A percentile compares a stretch with the other conserved stretches of the same genome.
phyloP scores from a whole-genome alignment of 352 stramenopile species.

The Peronosclerospora sorghi region DNA sequence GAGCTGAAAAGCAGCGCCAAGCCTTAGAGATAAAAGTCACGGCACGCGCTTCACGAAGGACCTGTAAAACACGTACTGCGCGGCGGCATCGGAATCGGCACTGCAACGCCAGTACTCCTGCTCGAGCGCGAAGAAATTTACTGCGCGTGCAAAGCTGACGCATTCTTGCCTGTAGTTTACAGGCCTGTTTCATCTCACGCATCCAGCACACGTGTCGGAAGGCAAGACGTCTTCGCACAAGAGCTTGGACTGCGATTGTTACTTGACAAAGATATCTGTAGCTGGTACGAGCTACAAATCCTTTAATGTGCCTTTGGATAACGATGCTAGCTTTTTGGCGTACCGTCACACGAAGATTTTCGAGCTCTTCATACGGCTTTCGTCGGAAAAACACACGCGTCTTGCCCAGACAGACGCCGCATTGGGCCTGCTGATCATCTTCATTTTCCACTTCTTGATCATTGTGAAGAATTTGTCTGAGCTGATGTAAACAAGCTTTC shows the following conservation, averaged over 20 bases:
- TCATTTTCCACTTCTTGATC: constrained; percentile 8
- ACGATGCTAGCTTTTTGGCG: constrained; percentile 23
- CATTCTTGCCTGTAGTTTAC: constrained; percentile 33
- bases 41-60: constrained; percentile 30
- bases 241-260: constrained; percentile 36
- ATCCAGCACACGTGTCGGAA: constrained; percentile 28
- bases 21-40: constrained; percentile 25
- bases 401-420: constrained; percentile 70
- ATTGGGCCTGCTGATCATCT: constrained; percentile 11
- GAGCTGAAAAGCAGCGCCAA: constrained; percentile 26
- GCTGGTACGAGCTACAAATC: constrained; percentile 27
- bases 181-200: constrained; percentile 28
- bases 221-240: constrained; percentile 26
- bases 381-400: constrained; percentile 94
- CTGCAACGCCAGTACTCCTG: constrained; percentile 34
- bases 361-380: constrained; percentile 87
- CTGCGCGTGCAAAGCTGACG: constrained; percentile 28
- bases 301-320: constrained; percentile 45
- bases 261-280: constrained; percentile 25
- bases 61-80: constrained; percentile 24
- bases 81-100: constrained; percentile 34
- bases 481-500: constrained; percentile 19
- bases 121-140: constrained; percentile 29
- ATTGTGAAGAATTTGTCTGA: constrained; percentile 18
- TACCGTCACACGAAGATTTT: constrained; percentile 41